Percentiles rank a stretch among this genome's conserved stretches.
Conservation (phyloP, 768 basidiomycete genomes). For the Postia placenta region DNA sequence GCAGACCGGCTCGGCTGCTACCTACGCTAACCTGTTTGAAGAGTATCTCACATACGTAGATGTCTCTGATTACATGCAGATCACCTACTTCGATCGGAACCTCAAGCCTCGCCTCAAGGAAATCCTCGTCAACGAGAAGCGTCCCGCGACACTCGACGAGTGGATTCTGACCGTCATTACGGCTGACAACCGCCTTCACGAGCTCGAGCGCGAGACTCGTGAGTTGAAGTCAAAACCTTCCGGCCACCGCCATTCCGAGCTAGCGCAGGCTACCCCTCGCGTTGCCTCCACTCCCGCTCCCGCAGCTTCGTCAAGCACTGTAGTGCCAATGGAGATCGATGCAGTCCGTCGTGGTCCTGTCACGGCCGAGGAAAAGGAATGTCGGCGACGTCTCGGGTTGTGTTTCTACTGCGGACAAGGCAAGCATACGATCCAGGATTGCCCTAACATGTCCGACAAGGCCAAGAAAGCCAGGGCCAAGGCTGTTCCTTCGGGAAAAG, state of each 20-base stretch:
- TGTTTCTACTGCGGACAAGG: conserved; percentile 32
- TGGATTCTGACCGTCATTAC: conserved; percentile 3
- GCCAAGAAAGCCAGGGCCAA: conserved; percentile 10
- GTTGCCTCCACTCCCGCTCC: conserved; percentile 1
- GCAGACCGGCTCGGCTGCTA: conserved; percentile 25
- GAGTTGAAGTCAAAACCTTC: background rate
- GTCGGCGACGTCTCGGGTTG: conserved; percentile 20
- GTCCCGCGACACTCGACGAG: conserved; percentile 4
- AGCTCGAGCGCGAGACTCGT: background rate
- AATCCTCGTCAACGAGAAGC: conserved; percentile 3
- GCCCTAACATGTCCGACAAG: conserved; percentile 19
- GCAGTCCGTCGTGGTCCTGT: conserved; percentile 21
- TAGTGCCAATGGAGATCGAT: conserved; percentile 17
- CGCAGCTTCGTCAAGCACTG: background rate
- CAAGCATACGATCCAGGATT: conserved; percentile 23
- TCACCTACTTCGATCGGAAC: conserved; percentile 24
- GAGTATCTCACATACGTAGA: conserved; percentile 23
- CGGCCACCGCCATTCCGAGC: background rate
- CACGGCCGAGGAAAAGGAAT: conserved; percentile 21
- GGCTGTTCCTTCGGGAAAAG: conserved; percentile 17
- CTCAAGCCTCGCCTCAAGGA: conserved; percentile 25
- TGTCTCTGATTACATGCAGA: conserved; percentile 28
- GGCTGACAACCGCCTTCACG: conserved; percentile 10
- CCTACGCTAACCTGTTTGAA: conserved; percentile 23
- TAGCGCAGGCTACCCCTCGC: background rate